phyloP scores from a whole-genome alignment of 805 yeast species.

The Danielozyma ontarioensis region DNA sequence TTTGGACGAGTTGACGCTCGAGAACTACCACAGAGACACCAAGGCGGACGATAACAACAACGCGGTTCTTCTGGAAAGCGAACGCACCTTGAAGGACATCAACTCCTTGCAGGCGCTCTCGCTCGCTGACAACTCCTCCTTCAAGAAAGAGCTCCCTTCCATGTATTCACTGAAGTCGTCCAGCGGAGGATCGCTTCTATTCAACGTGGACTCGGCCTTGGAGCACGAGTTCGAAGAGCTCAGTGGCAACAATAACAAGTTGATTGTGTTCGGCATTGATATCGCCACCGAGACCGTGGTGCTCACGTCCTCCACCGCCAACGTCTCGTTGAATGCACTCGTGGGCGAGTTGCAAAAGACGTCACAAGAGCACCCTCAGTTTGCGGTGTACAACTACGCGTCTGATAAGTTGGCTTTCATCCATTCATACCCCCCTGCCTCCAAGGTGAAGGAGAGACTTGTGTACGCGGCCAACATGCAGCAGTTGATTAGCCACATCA shows the following conservation, averaged over 20 bases:
- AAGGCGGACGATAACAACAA: slow-evolving; percentile 15
- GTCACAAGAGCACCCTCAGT: slow-evolving; percentile 45
- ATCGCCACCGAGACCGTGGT: slow-evolving; percentile 37
- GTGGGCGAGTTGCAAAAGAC: slow-evolving; percentile 18
- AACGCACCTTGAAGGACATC: slow-evolving; percentile 44
- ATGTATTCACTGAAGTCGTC: too few species aligned
- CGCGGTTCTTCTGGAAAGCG: slow-evolving; percentile 56
- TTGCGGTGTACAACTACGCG: slow-evolving; percentile 46
- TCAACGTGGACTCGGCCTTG: slow-evolving; percentile 6
- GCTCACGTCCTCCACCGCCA: slow-evolving; percentile 15
- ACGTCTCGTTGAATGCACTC: slow-evolving; percentile 13
- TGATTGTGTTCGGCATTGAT: slow-evolving; percentile 51
- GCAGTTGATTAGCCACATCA: slow-evolving; percentile 51
- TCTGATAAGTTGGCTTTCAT: slow-evolving; percentile 49
- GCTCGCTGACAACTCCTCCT: slow-evolving; percentile 15
- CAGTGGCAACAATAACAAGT: slow-evolving; percentile 12
- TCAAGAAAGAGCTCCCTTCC: slow-evolving; percentile 28
- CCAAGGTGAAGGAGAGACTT: slow-evolving; percentile 89
- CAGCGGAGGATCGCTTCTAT: slow-evolving; percentile 6
- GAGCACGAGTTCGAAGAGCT: background rate
- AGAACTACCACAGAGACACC: slow-evolving; percentile 34
- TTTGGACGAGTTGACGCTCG: slow-evolving; percentile 46
- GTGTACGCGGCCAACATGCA: slow-evolving; percentile 78
- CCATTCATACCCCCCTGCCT: slow-evolving; percentile 85
- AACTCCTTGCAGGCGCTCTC: slow-evolving; percentile 28